phyloP scores from a whole-genome alignment of 371 early-diverging fungal species.

The Coemansia sp. region DNA sequence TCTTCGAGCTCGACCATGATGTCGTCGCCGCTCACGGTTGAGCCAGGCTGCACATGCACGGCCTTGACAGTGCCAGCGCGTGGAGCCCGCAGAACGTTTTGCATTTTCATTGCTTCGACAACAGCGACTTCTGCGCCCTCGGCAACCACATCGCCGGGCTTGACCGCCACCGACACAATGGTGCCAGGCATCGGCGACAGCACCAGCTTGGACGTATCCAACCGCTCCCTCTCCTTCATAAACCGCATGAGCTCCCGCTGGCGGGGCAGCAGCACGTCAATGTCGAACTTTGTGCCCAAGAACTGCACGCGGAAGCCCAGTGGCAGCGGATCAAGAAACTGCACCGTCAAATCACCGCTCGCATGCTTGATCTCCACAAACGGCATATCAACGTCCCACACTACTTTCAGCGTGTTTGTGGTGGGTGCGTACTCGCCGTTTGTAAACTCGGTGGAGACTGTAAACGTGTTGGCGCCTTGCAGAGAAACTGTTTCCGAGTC shows the following conservation, averaged over 20 bases:
- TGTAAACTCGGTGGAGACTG: background rate
- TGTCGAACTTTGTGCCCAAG: constrained; percentile 79
- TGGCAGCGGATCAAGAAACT: constrained; percentile 73
- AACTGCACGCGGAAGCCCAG: constrained; percentile 80
- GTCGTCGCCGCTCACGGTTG: constrained; percentile 82
- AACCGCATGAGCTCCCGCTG: constrained; percentile 76
- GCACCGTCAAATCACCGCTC: constrained; percentile 56
- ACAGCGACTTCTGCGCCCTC: constrained; percentile 81
- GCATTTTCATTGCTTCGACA: constrained; percentile 98
- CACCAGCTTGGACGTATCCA: constrained; percentile 61
- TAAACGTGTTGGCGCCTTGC: constrained; percentile 31
- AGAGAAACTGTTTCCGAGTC: background rate
- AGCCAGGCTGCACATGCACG: constrained; percentile 75
- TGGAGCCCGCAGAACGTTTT: constrained; percentile 90
- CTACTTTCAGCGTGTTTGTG: constrained; percentile 43
- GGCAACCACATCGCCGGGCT: constrained; percentile 78
- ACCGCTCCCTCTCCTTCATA: constrained; percentile 53
- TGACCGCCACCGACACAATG: constrained; percentile 83
- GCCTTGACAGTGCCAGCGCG: constrained; percentile 69
- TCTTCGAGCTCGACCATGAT: constrained; percentile 79
- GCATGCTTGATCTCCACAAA: constrained; percentile 59
- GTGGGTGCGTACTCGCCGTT: background rate
- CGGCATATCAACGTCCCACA: constrained; percentile 76
- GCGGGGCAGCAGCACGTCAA: constrained; percentile 59
- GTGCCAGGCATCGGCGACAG: constrained; percentile 97